phyloP scores from a whole-genome alignment of 768 basidiomycete species.

The Hemileccinum rubropunctum region DNA sequence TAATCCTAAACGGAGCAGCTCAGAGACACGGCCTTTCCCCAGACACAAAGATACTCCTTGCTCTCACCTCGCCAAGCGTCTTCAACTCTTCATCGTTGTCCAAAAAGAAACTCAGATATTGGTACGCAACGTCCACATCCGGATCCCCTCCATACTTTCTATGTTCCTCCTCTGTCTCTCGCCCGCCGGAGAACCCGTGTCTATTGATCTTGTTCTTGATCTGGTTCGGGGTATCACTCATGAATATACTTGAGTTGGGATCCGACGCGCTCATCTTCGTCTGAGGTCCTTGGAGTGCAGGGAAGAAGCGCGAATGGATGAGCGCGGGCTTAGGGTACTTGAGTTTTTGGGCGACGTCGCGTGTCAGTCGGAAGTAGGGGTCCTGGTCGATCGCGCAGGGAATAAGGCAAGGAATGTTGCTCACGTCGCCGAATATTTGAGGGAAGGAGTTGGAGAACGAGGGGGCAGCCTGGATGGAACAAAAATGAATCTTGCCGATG shows the following conservation, averaged over 20 bases:
- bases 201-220: conserved; percentile 98
- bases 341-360: conserved; percentile 90
- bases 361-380: conserved; percentile 95
- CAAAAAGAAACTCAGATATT: conserved; percentile 93
- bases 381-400: conserved; percentile 99
- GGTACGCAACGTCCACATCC: conserved; percentile 94
- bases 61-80: conserved; percentile 63
- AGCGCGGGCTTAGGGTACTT: conserved; percentile 95
- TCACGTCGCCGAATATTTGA: conserved; percentile 84
- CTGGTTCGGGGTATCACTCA: conserved; percentile 88
- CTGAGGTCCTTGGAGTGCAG: conserved; percentile 95
- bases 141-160: conserved; percentile 83
- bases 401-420: conserved; percentile 89
- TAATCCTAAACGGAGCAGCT: conserved; percentile 66
- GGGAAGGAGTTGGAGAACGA: conserved; percentile 99
- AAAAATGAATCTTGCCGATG: conserved; percentile 97
- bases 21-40: background rate
- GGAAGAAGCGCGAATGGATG: conserved; percentile 96
- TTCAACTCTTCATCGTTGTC: conserved; percentile 91
- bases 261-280: conserved; percentile 99
- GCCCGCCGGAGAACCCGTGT: conserved; percentile 95
- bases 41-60: background rate
- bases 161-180: conserved; percentile 96
- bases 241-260: conserved; percentile 89
- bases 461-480: conserved; percentile 91